Conservation (phyloP, 1,284 basidiomycete species). For the Moesziomyces globuligerus region DNA sequence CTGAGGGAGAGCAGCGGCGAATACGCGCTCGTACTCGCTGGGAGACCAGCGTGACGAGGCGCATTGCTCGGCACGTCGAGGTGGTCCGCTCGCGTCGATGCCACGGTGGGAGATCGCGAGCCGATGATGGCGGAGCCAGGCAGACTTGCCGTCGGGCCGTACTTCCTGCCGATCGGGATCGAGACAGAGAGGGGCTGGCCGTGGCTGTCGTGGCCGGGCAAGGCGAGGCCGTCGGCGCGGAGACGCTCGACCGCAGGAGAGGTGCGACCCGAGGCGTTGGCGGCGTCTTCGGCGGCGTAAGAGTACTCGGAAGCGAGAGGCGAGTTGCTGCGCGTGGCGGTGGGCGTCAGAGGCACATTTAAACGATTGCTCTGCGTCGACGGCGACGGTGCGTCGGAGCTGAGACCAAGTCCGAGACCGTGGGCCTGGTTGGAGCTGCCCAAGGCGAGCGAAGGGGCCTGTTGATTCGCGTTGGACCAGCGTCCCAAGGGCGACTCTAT, state of each 20-base stretch:
- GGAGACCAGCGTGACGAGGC: slow-evolving; percentile 29
- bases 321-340: slow-evolving; percentile 44
- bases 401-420: slow-evolving; percentile 37
- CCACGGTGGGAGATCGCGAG: slow-evolving; percentile 35
- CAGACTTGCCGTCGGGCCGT: slow-evolving; percentile 34
- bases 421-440: slow-evolving; percentile 16
- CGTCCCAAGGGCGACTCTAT: slow-evolving; percentile 37
- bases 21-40: slow-evolving; percentile 44
- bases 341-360: slow-evolving; percentile 48
- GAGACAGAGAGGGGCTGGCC: slow-evolving; percentile 42
- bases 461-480: slow-evolving; percentile 21
- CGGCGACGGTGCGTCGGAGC: slow-evolving; percentile 16
- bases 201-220: slow-evolving; percentile 31
- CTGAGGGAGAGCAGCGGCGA: slow-evolving; percentile 41
- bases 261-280: slow-evolving; percentile 27
- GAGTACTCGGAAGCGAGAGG: slow-evolving; percentile 40
- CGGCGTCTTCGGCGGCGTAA: slow-evolving; percentile 20
- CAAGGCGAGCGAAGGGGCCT: slow-evolving; percentile 9
- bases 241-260: slow-evolving; percentile 46
- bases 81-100: slow-evolving; percentile 8
- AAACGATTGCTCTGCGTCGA: slow-evolving; percentile 27
- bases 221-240: slow-evolving; percentile 14
- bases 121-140: slow-evolving; percentile 43
- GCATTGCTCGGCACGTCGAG: slow-evolving; percentile 25
- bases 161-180: slow-evolving; percentile 32